Evolutionary conservation across 2,329 filamentous ascomycete species (phyloP).

Genomic region (Stenocarpella maydis): DNA sequence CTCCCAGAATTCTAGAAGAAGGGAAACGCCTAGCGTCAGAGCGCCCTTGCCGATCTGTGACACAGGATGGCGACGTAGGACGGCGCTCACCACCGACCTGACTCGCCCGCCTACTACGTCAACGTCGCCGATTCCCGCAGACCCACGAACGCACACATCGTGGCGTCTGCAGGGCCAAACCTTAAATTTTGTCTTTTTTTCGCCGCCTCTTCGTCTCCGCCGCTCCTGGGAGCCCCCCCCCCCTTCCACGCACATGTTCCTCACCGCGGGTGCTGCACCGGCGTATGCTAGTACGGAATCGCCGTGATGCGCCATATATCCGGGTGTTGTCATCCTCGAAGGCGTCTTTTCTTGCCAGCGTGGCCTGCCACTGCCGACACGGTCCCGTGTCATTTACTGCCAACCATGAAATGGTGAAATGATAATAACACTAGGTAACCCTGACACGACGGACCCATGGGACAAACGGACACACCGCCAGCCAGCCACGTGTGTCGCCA

Average conservation of each 20-base stretch:
- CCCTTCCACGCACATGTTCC: not conserved
- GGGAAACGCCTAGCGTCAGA: slow-evolving; percentile 5
- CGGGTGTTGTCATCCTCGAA: no score
- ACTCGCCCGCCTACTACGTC: not conserved
- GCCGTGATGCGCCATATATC: not conserved
- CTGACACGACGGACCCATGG: not conserved
- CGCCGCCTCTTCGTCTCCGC: not conserved
- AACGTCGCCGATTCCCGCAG: no score
- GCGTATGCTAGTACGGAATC: not conserved
- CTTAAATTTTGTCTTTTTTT: not conserved
- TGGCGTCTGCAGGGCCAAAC: slow-evolving; percentile 22
- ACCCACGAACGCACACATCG: not conserved
- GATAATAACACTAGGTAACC: not conserved
- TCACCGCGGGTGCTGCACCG: not conserved
- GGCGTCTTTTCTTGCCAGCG: no score
- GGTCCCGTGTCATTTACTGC: not conserved
- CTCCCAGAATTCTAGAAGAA: not conserved
- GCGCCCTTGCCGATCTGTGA: not conserved
- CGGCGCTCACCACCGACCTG: not conserved
- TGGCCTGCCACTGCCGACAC: not conserved
- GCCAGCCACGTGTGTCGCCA: slow-evolving; percentile 2
- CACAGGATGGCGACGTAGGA: slow-evolving; percentile 12
- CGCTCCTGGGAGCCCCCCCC: not conserved
- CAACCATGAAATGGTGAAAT: not conserved
- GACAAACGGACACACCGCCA: no score